These are phyloP conservation scores for Hyphopichia khmerensis DNA, from an alignment of 1,139 yeast genomes.

Conservation along the genomic window DNA sequence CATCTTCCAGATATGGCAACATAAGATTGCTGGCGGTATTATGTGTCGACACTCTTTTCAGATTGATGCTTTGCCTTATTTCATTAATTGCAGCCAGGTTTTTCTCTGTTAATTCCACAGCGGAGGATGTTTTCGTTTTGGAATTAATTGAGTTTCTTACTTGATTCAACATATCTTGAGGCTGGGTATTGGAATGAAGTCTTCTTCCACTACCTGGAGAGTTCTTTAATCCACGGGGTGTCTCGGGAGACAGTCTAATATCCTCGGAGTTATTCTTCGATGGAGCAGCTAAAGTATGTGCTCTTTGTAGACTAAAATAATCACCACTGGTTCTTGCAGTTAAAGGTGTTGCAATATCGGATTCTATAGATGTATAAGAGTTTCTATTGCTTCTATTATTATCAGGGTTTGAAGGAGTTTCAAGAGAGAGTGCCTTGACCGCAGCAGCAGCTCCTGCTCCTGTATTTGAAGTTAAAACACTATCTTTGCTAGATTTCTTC, in stretches of 20 bases:
- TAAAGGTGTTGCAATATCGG: background rate
- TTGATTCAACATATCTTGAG: constrained; percentile 28
- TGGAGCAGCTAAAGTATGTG: background rate
- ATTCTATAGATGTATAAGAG: background rate
- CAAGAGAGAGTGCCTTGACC: background rate
- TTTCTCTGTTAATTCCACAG: constrained; percentile 9
- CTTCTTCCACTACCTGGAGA: background rate
- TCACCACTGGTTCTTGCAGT: background rate
- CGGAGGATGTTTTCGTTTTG: constrained; percentile 13
- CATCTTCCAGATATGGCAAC: constrained; percentile 7
- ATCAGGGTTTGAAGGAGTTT: background rate
- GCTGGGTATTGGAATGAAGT: constrained; percentile 8
- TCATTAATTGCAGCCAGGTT: constrained; percentile 17
- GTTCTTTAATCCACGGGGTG: background rate
- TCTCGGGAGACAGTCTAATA: background rate
- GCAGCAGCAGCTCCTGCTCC: background rate
- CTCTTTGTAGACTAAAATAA: background rate
- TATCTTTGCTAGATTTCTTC: background rate
- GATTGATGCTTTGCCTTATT: constrained; percentile 29
- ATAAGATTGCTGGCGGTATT: constrained; percentile 2
- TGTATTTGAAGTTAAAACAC: background rate
- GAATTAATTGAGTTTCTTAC: constrained; percentile 25
- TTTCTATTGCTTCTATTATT: background rate
- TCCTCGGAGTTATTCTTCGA: background rate
- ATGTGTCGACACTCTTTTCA: constrained; percentile 18